Base-by-base conservation (phyloP, 495 filamentous ascomycete genomes). In the Neurospora tetraspora region DNA sequence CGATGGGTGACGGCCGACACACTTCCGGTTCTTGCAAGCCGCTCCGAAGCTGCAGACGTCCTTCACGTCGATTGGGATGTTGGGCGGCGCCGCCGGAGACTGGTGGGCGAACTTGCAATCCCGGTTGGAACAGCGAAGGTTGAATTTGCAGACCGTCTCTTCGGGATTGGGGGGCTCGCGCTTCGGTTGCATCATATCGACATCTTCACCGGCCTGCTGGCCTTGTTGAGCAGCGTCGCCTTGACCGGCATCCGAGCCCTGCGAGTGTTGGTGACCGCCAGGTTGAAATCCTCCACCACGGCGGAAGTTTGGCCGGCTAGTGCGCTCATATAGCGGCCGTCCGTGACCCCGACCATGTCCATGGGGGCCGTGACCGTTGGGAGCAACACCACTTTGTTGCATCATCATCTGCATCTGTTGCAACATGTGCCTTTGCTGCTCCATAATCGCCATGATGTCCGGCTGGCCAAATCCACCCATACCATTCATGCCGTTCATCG, bases 81-180 rank as follows among this genome's bases (percentile, higher is more conserved):
- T 92, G n/a, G 91, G 91, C 18, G 93, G 92, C 43, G 95, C 94
- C 27, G 92, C 94, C 36, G 96, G 93, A 16, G 94, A 97, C 80
- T 97, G 96, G 77, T 99, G 96, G 36, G 93, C 96, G 79, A 93
- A 98, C 61, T 89, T 90, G 80, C 96, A 99, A 72, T 97, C 93
- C 74, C 89, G 87, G 78, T 96, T 94, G 23, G 90, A 92, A 83
- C 96, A 99, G 69, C 87, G 85, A 39, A 93, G 85, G 82, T 97
- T 97, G 84, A 91, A 99, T 65, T 90, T 92, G 87, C 96, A 99
- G 40, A 88, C 83, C 69, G 87, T 88, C 74, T 91, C 86, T 12
- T 90, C 89, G 72, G 89, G 80, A 77, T 83, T 87, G 1, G 77
- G 78, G 14, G 81, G 74, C 74, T 89, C 85, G 71, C 80, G 78